phyloP scores from a whole-genome alignment of 208 protist genomes.

The Trypanosoma brucei region DNA sequence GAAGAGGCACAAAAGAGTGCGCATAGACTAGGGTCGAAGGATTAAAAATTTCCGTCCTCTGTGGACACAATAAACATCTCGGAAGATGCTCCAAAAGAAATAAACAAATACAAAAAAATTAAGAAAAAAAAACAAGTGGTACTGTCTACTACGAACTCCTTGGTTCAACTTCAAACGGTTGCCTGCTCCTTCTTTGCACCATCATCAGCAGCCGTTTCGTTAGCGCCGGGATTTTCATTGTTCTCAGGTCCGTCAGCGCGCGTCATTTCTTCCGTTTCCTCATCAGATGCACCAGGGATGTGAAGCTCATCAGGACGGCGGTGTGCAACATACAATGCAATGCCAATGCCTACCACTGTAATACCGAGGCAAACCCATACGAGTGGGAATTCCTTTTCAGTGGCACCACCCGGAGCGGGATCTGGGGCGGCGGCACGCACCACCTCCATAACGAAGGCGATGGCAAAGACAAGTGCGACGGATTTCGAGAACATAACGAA shows the following conservation, averaged over 20 bases:
- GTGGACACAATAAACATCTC: no score
- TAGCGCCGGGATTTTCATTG: neutral
- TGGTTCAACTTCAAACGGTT: neutral
- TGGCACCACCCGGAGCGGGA: conserved; percentile 11
- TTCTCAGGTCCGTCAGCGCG: neutral
- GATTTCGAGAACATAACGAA: conserved; percentile 6
- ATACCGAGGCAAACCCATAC: conserved; percentile 40
- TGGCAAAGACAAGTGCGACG: conserved; percentile 4
- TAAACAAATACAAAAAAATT: conserved; percentile 9
- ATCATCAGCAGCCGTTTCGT: neutral
- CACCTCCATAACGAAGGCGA: conserved; percentile 1
- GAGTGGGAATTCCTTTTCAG: conserved; percentile 42
- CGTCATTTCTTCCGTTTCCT: neutral
- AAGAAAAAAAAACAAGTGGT: conserved; percentile 12
- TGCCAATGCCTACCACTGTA: conserved; percentile 26
- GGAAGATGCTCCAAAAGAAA: conserved; percentile 1
- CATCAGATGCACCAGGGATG: conserved; percentile 11
- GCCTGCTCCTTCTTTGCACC: neutral
- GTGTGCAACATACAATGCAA: conserved; percentile 30
- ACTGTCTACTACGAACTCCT: neutral
- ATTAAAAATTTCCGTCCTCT: no score
- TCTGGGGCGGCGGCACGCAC: neutral
- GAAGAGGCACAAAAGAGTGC: no score
- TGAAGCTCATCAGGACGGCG: conserved; percentile 33
- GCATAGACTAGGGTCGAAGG: no score